Base-by-base conservation (phyloP, 495 filamentous ascomycete species). In the Penicillium maclennaniae region DNA sequence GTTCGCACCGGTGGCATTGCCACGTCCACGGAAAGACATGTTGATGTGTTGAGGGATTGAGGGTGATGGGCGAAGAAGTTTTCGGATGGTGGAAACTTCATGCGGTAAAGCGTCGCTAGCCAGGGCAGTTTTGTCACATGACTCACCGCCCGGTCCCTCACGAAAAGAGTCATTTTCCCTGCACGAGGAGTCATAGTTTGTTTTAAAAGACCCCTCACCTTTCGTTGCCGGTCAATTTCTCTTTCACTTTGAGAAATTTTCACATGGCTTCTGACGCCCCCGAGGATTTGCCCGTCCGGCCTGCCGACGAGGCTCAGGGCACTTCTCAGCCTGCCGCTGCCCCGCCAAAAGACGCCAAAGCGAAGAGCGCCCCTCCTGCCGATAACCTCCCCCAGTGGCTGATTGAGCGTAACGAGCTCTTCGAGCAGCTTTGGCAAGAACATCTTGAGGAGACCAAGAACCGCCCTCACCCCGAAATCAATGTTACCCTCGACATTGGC, bases 381-480 rank as follows among this genome's bases (percentile, higher is more conserved):
- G 65, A 79, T 37, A 81, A 83, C n/a, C 76, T 84, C 26, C 87
- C 92, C 19, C 79, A 83, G n/a, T 95, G 87, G 69, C 79, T 97
- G 55, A 72, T 89, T 58, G 80, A 92, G 60, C 86, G 93, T 27
- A 87, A 97, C 62, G 75, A 84, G 25, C 71, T 98, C 7, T 98
- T 97, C 72, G 86, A 97, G 55, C 82, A 85, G 60, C 72, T 97
- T 23, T 96, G 91, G 80, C 84, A 87, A 54, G 78, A 88, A 67
- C 82, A 87, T 61, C 83, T 95, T 47, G 84, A 85, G 16, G 87
- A 93, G 44, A 65, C 87, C 47, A 71, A 78, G 46, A 67, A 62
- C 38, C 74, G 67, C 45, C 67, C 69, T 39, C 72, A 77, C 45
- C 61, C 70, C n/a, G 72, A 75, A 27, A 79, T 81, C 60, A 73